Conservation (phyloP, 192 early-diverging fungal genomes). For the Rhizophagus sp. region DNA sequence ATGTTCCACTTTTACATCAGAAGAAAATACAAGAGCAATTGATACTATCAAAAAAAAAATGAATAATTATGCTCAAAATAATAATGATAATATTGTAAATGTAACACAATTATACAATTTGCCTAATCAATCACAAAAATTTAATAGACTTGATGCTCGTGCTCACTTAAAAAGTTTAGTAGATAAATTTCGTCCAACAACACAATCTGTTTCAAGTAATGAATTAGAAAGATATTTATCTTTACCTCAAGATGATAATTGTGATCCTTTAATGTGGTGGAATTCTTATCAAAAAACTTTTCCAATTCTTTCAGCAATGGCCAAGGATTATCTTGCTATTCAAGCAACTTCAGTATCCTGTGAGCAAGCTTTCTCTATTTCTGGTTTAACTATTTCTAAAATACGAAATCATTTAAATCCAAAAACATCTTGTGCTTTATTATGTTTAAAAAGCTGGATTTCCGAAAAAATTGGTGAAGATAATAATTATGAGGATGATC, state of each 20-base stretch:
- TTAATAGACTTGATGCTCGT: too few relatives aligned
- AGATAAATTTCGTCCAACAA: neutral
- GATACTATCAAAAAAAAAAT: neutral
- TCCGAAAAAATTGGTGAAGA: too few relatives aligned
- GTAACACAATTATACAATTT: too few relatives aligned
- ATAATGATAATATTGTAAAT: neutral
- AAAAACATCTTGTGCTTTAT: neutral
- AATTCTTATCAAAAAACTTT: neutral
- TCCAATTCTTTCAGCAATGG: neutral
- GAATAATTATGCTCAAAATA: too few relatives aligned
- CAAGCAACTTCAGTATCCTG: neutral
- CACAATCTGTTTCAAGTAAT: neutral
- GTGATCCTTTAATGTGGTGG: too few relatives aligned
- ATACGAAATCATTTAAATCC: neutral
- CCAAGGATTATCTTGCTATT: too few relatives aligned
- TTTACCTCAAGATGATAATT: neutral
- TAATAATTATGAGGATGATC: neutral
- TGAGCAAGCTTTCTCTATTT: constrained; percentile 3
- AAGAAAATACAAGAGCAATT: neutral
- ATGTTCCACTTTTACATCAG: neutral
- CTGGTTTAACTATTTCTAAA: neutral
- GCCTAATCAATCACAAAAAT: neutral
- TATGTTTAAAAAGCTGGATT: too few relatives aligned
- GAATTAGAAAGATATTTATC: constrained; percentile 16
- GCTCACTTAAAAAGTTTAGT: neutral